These are phyloP conservation scores for Lepidopterella palustris DNA, from an alignment of 495 filamentous ascomycete species.

Conservation along the genomic window DNA sequence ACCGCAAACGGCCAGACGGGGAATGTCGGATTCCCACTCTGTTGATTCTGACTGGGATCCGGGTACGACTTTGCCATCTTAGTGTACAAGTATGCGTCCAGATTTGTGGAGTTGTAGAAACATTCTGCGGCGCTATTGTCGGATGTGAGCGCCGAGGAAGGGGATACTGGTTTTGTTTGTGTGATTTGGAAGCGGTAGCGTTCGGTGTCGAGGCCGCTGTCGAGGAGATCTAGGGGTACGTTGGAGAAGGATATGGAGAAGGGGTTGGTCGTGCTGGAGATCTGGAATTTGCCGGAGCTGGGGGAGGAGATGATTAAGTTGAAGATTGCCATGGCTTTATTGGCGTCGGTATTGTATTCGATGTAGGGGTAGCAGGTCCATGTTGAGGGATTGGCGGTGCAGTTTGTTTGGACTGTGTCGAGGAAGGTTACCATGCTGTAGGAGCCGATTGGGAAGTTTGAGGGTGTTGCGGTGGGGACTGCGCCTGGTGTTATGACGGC, in stretches of 20 bases:
- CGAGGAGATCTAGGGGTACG: slow-evolving; percentile 35
- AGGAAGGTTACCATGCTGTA: slow-evolving; percentile 52
- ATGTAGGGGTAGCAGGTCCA: slow-evolving; percentile 53
- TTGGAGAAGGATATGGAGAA: slow-evolving; percentile 45
- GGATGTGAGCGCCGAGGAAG: slow-evolving; percentile 32
- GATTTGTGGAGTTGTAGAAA: slow-evolving; percentile 45
- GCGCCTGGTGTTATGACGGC: slow-evolving; percentile 1
- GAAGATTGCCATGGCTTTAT: slow-evolving; percentile 42
- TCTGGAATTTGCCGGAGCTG: slow-evolving; percentile 29
- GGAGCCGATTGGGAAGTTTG: slow-evolving; percentile 48
- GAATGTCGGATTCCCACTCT: slow-evolving; percentile 14
- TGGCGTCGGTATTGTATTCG: slow-evolving; percentile 37
- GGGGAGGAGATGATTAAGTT: slow-evolving; percentile 48
- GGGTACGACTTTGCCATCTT: slow-evolving; percentile 41
- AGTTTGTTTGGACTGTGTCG: slow-evolving; percentile 43
- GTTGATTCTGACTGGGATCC: slow-evolving; percentile 11
- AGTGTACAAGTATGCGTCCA: slow-evolving; percentile 50
- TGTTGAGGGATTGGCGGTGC: slow-evolving; percentile 44
- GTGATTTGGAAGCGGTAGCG: slow-evolving; percentile 46
- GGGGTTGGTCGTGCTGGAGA: slow-evolving; percentile 45
- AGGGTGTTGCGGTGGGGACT: slow-evolving; percentile 11
- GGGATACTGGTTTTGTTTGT: slow-evolving; percentile 42
- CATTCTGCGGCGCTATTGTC: slow-evolving; percentile 38
- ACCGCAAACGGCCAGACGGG: slow-evolving; percentile 37
- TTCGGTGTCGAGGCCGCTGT: slow-evolving; percentile 37